Evolutionary conservation across 1,139 yeast species (phyloP), one percentile per base, ranked within the genome.

Genomic region (Lodderomyces orthopsilosis): DNA sequence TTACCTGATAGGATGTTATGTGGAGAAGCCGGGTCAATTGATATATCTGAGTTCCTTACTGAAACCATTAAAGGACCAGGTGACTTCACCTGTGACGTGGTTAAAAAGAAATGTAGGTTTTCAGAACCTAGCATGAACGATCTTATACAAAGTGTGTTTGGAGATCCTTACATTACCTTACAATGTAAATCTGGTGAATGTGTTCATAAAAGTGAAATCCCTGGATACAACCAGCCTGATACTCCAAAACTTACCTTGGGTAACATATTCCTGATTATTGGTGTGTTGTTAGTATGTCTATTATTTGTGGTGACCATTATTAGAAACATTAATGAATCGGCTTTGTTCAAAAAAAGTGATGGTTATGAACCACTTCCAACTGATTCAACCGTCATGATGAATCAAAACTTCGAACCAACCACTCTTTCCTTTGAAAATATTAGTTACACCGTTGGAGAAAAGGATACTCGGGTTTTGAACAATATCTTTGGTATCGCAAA

Each of bases 121-220:
- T 83, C 93, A 3, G 98, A 93, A 60, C 98, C 98, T 33, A 84
- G 95, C 46, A 93, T 93, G 98, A 88, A 93, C 63, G 95, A 87
- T 51, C 75, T 93, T 56, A 93, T 93, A 47, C 75, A 81, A 47
- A 81, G 89, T 13, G 95, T 93, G 3, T 93, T 93, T 66, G 98
- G 98, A 13, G 98, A 93, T 59, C 88, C 91, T 1, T 78, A 80
- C 54, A 93, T 93, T 55, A 85, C 93, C 1, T 69, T 93, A 45
- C 73, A 77, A 41, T 93, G 98, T 65, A 66, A 68, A 12, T 81
- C 96, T 1, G 93, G 96, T 41, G 98, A 93, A 62, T 93, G 98
- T 71, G 57, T 93, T 32, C 98, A 93, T 60, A 82, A 83, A 56
- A 85, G 95, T 57, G 95, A 93, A 61, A 81, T 93, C 19, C 98